Evolutionary conservation across 2,329 filamentous ascomycete genomes (phyloP).

Genomic region (Talaromyces albobiverticillius): DNA sequence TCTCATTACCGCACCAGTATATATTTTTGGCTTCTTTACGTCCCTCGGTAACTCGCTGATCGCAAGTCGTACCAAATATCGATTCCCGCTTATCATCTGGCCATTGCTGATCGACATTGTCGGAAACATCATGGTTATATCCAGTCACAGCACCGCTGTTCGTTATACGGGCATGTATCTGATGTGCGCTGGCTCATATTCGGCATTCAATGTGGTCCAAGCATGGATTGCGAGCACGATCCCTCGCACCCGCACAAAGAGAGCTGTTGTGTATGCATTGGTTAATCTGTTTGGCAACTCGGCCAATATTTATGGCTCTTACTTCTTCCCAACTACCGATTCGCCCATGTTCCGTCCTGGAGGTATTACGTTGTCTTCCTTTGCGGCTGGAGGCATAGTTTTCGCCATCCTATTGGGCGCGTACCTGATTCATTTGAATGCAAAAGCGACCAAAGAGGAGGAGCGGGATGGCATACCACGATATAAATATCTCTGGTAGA

Average conservation of each 20-base stretch:
- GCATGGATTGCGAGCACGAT: constrained; percentile 24
- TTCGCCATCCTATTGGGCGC: constrained; percentile 1
- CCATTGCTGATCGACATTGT: constrained; percentile 18
- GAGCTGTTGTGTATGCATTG: constrained; percentile 21
- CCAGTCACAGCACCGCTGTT: constrained; percentile 16
- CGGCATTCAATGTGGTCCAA: constrained; percentile 21
- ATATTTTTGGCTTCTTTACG: constrained; percentile 30
- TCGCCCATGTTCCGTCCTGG: constrained; percentile 19
- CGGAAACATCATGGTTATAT: constrained; percentile 20
- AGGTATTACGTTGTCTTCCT: constrained; percentile 12
- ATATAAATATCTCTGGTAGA: constrained; percentile 2
- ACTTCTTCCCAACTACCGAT: constrained; percentile 19
- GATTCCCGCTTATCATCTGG: no score
- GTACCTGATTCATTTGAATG: neutral
- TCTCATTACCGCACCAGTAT: constrained; percentile 20
- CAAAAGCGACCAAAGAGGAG: neutral
- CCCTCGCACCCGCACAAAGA: constrained; percentile 20
- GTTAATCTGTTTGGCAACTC: constrained; percentile 22
- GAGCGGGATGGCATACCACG: neutral
- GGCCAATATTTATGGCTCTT: constrained; percentile 21
- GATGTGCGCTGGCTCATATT: constrained; percentile 21
- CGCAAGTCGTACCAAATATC: constrained; percentile 17
- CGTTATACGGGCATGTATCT: constrained; percentile 21
- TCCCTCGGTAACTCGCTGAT: constrained; percentile 31
- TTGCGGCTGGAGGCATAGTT: neutral